A percentile compares a stretch with the other conserved stretches of the same genome.
Evolutionary conservation across 1,139 yeast genomes (phyloP).

Genomic region (Yamadazyma dendronema): DNA sequence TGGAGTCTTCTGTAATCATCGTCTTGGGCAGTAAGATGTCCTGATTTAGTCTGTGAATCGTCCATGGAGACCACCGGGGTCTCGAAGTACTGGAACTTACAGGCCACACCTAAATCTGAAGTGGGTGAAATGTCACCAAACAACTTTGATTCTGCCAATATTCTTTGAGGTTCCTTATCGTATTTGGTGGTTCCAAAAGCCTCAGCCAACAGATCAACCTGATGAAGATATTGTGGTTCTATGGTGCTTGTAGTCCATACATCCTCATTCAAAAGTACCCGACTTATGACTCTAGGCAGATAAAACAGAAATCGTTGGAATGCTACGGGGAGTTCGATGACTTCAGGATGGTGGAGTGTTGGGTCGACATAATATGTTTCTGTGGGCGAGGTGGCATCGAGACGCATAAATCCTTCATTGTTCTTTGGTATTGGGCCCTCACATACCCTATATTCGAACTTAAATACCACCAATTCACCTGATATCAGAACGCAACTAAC

Average conservation of each 20-base stretch:
- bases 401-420: not conserved
- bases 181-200: constrained; percentile 46
- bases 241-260: constrained; percentile 57
- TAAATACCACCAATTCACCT: constrained; percentile 45
- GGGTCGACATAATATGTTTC: constrained; percentile 29
- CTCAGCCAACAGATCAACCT: constrained; percentile 46
- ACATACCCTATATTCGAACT: constrained; percentile 26
- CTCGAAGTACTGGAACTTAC: constrained; percentile 41
- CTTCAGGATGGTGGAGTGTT: constrained; percentile 25
- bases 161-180: constrained; percentile 27
- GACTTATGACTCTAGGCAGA: constrained; percentile 23
- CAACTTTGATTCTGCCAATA: constrained; percentile 19
- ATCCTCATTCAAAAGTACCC: constrained; percentile 44
- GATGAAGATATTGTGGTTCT: constrained; percentile 39
- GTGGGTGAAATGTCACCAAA: constrained; percentile 22
- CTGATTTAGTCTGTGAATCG: constrained; percentile 5
- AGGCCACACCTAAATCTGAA: constrained; percentile 44
- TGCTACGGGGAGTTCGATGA: constrained; percentile 10
- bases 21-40: constrained; percentile 25
- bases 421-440: constrained; percentile 28
- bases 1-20: constrained; percentile 38
- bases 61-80: constrained; percentile 22
- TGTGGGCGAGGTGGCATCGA: not conserved
- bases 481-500: constrained; percentile 47
- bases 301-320: constrained; percentile 25